Base-by-base conservation (phyloP, 2,329 filamentous ascomycete species). In the Graphium sp. region DNA sequence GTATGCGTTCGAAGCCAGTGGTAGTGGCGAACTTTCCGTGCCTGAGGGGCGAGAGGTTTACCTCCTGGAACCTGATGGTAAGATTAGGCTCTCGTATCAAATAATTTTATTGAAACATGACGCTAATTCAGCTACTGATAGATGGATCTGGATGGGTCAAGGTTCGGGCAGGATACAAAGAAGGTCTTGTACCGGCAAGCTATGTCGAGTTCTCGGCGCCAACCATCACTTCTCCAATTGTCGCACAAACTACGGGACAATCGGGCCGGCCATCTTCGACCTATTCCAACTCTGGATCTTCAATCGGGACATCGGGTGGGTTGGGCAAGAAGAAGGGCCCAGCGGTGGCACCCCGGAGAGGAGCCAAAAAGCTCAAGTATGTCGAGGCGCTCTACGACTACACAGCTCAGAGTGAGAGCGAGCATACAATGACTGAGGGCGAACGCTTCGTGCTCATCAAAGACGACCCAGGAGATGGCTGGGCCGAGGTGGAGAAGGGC, bases 321-420 rank as follows among this genome's bases (percentile, higher is more conserved):
- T n/a, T n/a, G n/a, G 25, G 30, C 25, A 92, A 85, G 58, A 92
- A 91, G 53, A 84, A 91, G 48, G 85, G 85, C 0, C 85, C 85
- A 0, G 84, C 77, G 0, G 89, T 98, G 5, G 89, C 89, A 10
- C 89, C 89, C 4, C 76, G 76, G 39, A 72, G 85, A 7, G 85
- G 85, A 10, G 85, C 84, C 4, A 94, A 93, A 68, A 93, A 92
- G 49, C 62, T 94, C 20, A 82, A 78, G 45, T 92, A 95, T 42
- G 87, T 91, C 2, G 80, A 93, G 47, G 89, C 89, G 2, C 39
- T 95, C 41, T 98, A 95, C 49, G 82, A 89, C 28, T 98, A 98
- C 49, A 63, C 74, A 29, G 83, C 87, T 12, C 75, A 83, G 42
- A 84, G 74, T 39, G 82, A 91, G 5, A 68, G 72, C 6, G 89